Evolutionary conservation across 2,329 filamentous ascomycete species (phyloP), one percentile per base, ranked within the genome.

Genomic region (Fusarium sp.): DNA sequence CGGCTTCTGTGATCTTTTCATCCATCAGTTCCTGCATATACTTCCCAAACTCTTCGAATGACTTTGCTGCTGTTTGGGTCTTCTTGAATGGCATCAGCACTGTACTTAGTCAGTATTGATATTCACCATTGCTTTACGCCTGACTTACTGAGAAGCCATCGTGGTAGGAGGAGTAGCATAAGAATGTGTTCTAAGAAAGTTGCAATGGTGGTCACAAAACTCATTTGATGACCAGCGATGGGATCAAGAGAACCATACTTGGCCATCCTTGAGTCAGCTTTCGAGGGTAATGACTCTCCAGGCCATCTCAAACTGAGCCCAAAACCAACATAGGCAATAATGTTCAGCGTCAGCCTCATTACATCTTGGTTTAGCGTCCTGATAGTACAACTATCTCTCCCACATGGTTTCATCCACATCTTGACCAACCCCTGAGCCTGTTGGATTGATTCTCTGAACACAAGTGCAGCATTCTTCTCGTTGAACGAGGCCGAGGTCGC

Each of bases 401-500:
- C 73, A 3, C 41, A 62, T 40, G 64, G 58, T 76, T 81, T 83
- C 8, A 87, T 80, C 89, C 90, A 93, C 50, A 85, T 83, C 38
- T 80, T 78, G 33, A 92, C 75, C 87, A 93, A 87, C 15, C 86
- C 85, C 67, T 87, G 82, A 1, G 91, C 87, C 81, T 95, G 92
- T 13, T 75, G 71, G 26, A 92, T 82, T 2, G 87, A 85, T 77
- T 93, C 90, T 12, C 81, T 82, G 79, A 90, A 93, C 3, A 92
- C 89, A 30, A 92, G 78, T 17, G 86, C 84, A 61, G 93, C 91
- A 78, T 93, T 95, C 81, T 87, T 90, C 82, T 95, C 93, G 62
- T 91, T 93, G 80, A 95, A 95, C 7, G 89, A 89, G 1, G 92
- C 89, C 32, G 90, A 88, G 1, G 90, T 91, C 45, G 90, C 86